Evolutionary conservation across 805 yeast species (phyloP).

Genomic region (Lipomyces yamadae): DNA sequence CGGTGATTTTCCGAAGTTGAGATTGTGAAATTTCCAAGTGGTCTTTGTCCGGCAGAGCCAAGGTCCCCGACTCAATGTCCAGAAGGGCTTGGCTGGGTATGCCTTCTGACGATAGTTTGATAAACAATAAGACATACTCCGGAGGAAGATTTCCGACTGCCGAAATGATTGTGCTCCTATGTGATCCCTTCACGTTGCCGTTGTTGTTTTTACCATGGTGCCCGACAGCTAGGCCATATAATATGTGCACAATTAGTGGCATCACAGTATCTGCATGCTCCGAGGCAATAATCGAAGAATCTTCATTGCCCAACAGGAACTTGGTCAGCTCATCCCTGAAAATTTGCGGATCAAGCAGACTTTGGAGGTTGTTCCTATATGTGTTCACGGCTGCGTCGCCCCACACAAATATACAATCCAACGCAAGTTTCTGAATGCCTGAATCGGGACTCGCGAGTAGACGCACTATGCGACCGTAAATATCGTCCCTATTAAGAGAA

Average conservation of each 20-base stretch:
- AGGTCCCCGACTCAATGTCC: constrained; percentile 8
- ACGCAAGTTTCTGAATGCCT: constrained; percentile 71
- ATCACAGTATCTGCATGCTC: constrained; percentile 64
- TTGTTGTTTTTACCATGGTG: constrained; percentile 49
- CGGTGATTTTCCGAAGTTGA: constrained; percentile 31
- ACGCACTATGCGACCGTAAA: constrained; percentile 58
- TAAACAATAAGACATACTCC: constrained; percentile 59
- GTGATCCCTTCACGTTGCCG: constrained; percentile 72
- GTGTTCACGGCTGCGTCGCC: constrained; percentile 62
- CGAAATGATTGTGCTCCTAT: constrained; percentile 71
- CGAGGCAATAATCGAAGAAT: constrained; percentile 57
- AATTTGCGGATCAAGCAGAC: constrained; percentile 76
- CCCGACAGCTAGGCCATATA: constrained; percentile 70
- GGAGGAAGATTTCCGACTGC: constrained; percentile 62
- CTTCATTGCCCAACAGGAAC: constrained; percentile 59
- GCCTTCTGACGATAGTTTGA: constrained; percentile 49
- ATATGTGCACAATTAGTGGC: constrained; percentile 74
- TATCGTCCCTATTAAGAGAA: constrained; percentile 57
- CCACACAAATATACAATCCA: constrained; percentile 70
- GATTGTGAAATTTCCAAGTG: constrained; percentile 15
- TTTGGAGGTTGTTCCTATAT: constrained; percentile 73
- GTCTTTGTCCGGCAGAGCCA: constrained; percentile 11
- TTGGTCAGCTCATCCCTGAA: constrained; percentile 83
- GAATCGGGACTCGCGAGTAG: constrained; percentile 65
- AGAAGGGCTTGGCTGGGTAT: constrained; percentile 24